Percentiles rank a stretch among this genome's conserved stretches.
These are phyloP conservation scores for Aspergillus taichungensis DNA, from an alignment of 495 filamentous ascomycete genomes.

Conservation along the genomic window DNA sequence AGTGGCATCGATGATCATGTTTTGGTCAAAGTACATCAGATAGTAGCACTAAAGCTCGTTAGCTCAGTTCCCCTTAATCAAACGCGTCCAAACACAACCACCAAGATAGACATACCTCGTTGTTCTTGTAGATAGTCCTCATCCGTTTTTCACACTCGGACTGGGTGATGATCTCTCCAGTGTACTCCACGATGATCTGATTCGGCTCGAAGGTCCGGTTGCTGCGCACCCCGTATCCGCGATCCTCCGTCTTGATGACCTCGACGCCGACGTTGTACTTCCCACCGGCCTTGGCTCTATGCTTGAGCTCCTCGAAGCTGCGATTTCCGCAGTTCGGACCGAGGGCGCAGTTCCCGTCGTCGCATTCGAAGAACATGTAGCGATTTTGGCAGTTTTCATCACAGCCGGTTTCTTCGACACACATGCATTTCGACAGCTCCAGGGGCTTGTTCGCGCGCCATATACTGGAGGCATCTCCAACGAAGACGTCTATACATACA, in stretches of 20 bases:
- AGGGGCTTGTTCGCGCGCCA: constrained; percentile 75
- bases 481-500: constrained; percentile 63
- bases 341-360: constrained; percentile 77
- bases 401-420: constrained; percentile 67
- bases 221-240: constrained; percentile 83
- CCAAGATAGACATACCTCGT: constrained; percentile 53
- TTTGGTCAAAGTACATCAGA: constrained; percentile 94
- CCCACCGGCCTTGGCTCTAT: constrained; percentile 65
- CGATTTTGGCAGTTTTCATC: constrained; percentile 86
- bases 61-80: background rate
- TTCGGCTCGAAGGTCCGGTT: constrained; percentile 80
- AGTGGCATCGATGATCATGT: constrained; percentile 97
- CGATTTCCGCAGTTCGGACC: constrained; percentile 74
- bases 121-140: constrained; percentile 84
- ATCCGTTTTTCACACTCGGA: constrained; percentile 88
- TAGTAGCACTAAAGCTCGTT: constrained; percentile 69
- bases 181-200: constrained; percentile 97
- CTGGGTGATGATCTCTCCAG: constrained; percentile 92
- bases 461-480: constrained; percentile 74
- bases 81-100: background rate
- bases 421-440: constrained; percentile 74
- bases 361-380: constrained; percentile 95
- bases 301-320: constrained; percentile 70
- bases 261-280: constrained; percentile 89
- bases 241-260: constrained; percentile 79